Percentiles rank a stretch among this genome's conserved stretches.
These are phyloP conservation scores for Solanum sparsipilum DNA, from an alignment of 257 asterid species.

Conservation along the genomic window DNA sequence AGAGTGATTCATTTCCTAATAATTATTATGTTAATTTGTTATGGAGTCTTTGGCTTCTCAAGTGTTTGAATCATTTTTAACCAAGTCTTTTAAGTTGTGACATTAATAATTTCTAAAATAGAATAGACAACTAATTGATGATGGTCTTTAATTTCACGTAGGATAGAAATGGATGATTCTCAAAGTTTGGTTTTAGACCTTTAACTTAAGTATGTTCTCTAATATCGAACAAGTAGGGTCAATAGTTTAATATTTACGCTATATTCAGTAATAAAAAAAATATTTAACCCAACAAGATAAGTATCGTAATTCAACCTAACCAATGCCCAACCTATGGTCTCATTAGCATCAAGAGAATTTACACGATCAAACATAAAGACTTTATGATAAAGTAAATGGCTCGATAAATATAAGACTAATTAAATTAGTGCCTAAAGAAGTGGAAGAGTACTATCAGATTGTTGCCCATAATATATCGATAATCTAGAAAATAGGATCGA, in stretches of 20 bases:
- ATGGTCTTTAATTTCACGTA: neutral
- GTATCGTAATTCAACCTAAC: neutral
- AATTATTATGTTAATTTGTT: neutral
- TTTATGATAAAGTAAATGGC: neutral
- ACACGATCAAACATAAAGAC: neutral
- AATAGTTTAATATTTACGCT: neutral
- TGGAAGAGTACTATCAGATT: too few species aligned
- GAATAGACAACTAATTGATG: neutral
- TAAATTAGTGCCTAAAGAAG: too few species aligned
- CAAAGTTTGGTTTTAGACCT: neutral
- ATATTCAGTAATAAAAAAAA: neutral
- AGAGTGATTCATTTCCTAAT: neutral
- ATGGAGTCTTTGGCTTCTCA: neutral
- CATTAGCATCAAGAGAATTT: neutral
- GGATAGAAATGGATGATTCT: neutral
- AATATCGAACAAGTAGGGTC: neutral
- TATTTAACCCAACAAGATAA: neutral
- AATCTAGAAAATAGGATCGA: too few species aligned
- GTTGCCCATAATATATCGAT: neutral
- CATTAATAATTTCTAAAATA: neutral
- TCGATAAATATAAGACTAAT: too few species aligned
- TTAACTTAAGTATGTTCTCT: neutral
- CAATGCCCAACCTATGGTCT: neutral
- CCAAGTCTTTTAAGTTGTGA: neutral
- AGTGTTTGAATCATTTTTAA: neutral